Conservation (phyloP, 306 rosid genomes). For the Rubus idaeus region DNA sequence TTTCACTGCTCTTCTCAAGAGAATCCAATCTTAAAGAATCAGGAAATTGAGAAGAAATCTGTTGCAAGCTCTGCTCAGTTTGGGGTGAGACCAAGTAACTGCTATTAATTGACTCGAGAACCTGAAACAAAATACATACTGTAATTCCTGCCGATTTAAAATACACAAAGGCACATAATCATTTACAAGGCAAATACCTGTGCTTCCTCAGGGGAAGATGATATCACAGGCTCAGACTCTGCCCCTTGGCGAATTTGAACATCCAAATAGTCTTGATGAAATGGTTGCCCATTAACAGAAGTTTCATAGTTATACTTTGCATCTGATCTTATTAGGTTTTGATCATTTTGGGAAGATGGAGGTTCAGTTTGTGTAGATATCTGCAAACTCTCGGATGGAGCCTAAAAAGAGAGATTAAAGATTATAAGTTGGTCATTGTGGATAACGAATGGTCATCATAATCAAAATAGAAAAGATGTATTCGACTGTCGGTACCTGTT, state of each 20-base stretch:
- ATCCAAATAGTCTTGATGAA: slow-evolving; percentile 59
- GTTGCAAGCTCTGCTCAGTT: slow-evolving; percentile 63
- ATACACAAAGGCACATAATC: slow-evolving; percentile 5
- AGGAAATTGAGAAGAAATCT: slow-evolving; percentile 76
- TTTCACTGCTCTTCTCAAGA: slow-evolving; percentile 53
- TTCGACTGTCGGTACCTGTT: slow-evolving; percentile 54
- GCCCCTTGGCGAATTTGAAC: slow-evolving; percentile 51
- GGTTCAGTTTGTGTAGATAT: slow-evolving; percentile 54
- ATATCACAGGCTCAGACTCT: slow-evolving; percentile 51
- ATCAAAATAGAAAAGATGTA: slow-evolving; percentile 7
- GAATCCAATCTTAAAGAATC: slow-evolving; percentile 65
- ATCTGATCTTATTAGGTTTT: slow-evolving; percentile 58
- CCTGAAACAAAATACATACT: slow-evolving; percentile 33
- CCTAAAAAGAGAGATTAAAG: slow-evolving; percentile 40
- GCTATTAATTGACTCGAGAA: slow-evolving; percentile 57
- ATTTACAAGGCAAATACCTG: slow-evolving; percentile 45
- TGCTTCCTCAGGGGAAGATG: slow-evolving; percentile 57
- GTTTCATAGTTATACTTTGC: slow-evolving; percentile 57
- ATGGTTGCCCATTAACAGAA: slow-evolving; percentile 70
- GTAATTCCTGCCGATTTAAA: neutral
- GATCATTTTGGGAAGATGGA: slow-evolving; percentile 62
- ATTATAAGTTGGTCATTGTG: neutral
- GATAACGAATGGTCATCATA: neutral
- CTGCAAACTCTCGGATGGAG: slow-evolving; percentile 59
- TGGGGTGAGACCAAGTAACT: slow-evolving; percentile 51